phyloP scores from a whole-genome alignment of 1,139 yeast genomes.

The Pichia cactophila region DNA sequence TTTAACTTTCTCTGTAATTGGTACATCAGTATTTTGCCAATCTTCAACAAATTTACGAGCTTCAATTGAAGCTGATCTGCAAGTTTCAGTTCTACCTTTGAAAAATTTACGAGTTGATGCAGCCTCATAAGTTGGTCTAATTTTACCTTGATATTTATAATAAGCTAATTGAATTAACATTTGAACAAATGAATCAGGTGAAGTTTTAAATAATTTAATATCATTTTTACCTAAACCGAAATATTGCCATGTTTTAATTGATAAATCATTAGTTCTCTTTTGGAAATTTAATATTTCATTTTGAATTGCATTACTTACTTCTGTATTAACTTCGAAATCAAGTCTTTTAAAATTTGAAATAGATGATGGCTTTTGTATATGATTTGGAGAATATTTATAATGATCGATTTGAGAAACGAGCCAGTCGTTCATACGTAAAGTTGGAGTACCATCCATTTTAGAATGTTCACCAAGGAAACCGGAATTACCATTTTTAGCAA shows the following conservation, averaged over 20 bases:
- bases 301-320: slow-evolving; percentile 44
- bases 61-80: slow-evolving; percentile 78
- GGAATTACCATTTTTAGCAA: slow-evolving; percentile 76
- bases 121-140: slow-evolving; percentile 91
- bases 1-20: slow-evolving; percentile 51
- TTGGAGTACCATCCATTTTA: slow-evolving; percentile 97
- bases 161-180: slow-evolving; percentile 70
- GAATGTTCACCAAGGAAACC: slow-evolving; percentile 97
- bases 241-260: slow-evolving; percentile 61
- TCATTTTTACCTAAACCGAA: slow-evolving; percentile 65
- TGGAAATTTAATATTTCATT: slow-evolving; percentile 43
- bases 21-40: slow-evolving; percentile 56
- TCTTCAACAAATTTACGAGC: slow-evolving; percentile 66
- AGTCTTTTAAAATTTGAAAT: slow-evolving; percentile 27
- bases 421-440: slow-evolving; percentile 78
- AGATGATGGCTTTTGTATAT: neutral
- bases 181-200: slow-evolving; percentile 76
- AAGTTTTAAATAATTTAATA: slow-evolving; percentile 59
- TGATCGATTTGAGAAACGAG: slow-evolving; percentile 41
- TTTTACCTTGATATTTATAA: slow-evolving; percentile 71
- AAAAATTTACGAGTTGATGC: slow-evolving; percentile 89
- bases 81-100: slow-evolving; percentile 95
- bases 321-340: slow-evolving; percentile 45
- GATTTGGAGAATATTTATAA: slow-evolving; percentile 22
- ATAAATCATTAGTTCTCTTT: slow-evolving; percentile 45